These are phyloP conservation scores for Trichophyton simii DNA, from an alignment of 2,329 filamentous ascomycete species.

Conservation along the genomic window DNA sequence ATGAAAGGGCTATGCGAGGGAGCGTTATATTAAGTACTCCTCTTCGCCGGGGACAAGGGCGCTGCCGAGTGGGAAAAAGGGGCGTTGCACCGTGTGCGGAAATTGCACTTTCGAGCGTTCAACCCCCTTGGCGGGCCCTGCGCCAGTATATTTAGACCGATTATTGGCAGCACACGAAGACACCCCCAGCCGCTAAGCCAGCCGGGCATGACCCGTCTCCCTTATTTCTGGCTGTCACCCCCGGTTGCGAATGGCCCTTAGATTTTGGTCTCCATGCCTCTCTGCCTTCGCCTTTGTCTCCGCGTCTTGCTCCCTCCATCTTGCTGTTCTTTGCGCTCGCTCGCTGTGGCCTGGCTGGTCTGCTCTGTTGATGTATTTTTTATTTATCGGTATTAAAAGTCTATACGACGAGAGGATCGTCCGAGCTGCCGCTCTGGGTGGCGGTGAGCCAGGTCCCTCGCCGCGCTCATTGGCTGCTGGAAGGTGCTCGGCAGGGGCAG, in stretches of 20 bases:
- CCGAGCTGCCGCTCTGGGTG: neutral
- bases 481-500: neutral
- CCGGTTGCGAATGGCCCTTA: no score
- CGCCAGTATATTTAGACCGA: neutral
- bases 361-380: neutral
- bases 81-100: neutral
- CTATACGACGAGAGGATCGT: neutral
- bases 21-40: neutral
- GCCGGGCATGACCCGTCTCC: neutral
- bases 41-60: neutral
- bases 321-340: neutral
- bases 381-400: neutral
- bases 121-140: neutral
- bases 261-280: neutral
- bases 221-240: neutral
- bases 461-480: neutral
- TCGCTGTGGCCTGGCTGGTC: neutral
- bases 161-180: neutral
- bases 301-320: neutral
- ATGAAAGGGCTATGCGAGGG: neutral
- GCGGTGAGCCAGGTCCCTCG: neutral
- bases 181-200: neutral
- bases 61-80: neutral
- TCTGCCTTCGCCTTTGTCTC: neutral
- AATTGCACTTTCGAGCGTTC: neutral